Conservation (phyloP, 2,329 filamentous ascomycete genomes). For the Fusarium algeriense region DNA sequence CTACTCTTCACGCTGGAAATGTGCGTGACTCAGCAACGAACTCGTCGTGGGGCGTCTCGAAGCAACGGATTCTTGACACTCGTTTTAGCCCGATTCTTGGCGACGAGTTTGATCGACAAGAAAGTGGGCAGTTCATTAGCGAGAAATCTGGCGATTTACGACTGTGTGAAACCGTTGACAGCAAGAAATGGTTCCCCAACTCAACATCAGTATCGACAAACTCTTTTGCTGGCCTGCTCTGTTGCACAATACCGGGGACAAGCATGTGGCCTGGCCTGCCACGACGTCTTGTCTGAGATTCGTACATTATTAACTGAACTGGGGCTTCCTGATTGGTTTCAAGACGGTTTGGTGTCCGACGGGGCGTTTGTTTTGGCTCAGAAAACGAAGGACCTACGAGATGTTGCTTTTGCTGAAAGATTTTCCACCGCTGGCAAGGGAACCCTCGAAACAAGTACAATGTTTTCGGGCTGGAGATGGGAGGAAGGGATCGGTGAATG, state of each 20-base stretch:
- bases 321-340: conserved; percentile 49
- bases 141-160: conserved; percentile 34
- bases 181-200: conserved; percentile 22
- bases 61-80: conserved; percentile 43
- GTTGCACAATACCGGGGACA: conserved; percentile 63
- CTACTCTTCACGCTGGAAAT: conserved; percentile 45
- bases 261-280: conserved; percentile 54
- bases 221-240: conserved; percentile 57
- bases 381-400: conserved; percentile 64
- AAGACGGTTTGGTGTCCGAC: conserved; percentile 58
- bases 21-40: conserved; percentile 37
- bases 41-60: conserved; percentile 13
- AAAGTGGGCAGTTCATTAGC: conserved; percentile 25
- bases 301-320: conserved; percentile 56
- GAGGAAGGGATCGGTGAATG: conserved; percentile 58
- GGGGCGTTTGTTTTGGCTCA: conserved; percentile 65
- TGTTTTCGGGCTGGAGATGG: conserved; percentile 56
- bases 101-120: conserved; percentile 34
- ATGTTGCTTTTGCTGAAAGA: conserved; percentile 66
- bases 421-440: conserved; percentile 45
- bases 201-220: conserved; percentile 45
- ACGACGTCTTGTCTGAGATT: conserved; percentile 55
- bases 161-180: conserved; percentile 41
- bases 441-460: conserved; percentile 26
- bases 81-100: conserved; percentile 47